Conservation (phyloP, 176 grass and related monocot species). For the Oryza brachyantha region DNA sequence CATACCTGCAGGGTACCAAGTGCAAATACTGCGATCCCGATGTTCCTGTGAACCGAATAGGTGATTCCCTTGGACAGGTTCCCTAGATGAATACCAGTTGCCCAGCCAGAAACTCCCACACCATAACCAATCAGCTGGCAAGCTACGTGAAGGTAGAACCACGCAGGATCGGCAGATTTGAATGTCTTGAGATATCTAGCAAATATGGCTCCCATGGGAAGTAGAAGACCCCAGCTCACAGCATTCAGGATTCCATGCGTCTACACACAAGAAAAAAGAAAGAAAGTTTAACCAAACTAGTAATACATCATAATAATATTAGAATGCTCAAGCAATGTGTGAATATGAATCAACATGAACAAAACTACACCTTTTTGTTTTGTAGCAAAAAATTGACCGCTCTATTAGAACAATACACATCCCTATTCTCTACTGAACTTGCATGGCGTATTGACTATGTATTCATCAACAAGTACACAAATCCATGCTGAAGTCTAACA, state of each 20-base stretch:
- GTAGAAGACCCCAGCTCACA: conserved; percentile 78
- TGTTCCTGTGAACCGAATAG: conserved; percentile 61
- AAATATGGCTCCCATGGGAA: conserved; percentile 70
- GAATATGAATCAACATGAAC: neutral
- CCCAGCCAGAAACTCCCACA: conserved; percentile 84
- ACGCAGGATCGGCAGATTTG: conserved; percentile 63
- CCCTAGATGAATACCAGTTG: conserved; percentile 68
- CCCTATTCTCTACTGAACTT: neutral
- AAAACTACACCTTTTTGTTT: neutral
- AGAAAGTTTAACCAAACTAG: neutral
- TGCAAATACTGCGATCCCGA: conserved; percentile 70
- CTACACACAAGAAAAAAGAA: conserved; percentile 18
- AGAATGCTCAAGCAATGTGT: neutral
- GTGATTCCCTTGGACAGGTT: conserved; percentile 78
- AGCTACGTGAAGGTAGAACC: conserved; percentile 81
- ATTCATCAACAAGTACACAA: neutral
- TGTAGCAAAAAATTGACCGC: neutral
- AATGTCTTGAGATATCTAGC: conserved; percentile 81
- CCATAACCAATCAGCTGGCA: conserved; percentile 70
- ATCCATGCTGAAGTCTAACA: neutral
- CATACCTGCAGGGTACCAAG: conserved; percentile 80
- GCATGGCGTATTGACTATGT: neutral
- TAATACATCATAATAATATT: neutral
- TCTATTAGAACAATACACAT: neutral
- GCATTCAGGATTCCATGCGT: conserved; percentile 79